These are phyloP conservation scores for Phytopythium delawarense DNA, from an alignment of 352 stramenopile genomes.

Conservation along the genomic window DNA sequence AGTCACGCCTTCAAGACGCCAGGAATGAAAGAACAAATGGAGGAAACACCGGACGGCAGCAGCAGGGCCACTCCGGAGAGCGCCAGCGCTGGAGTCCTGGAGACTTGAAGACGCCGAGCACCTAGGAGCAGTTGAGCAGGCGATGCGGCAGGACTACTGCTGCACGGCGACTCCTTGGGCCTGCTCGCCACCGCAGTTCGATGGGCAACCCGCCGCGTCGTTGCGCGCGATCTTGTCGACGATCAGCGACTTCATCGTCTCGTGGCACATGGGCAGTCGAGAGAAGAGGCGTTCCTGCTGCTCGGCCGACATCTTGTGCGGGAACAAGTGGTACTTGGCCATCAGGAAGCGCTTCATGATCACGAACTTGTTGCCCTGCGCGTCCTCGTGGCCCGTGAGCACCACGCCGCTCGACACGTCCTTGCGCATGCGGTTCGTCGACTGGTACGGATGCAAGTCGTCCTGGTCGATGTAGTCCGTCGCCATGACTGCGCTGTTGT, in stretches of 20 bases:
- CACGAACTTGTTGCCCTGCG: constrained; percentile 56
- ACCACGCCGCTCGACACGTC: constrained; percentile 71
- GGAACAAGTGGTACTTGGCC: constrained; percentile 79
- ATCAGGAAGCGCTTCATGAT: constrained; percentile 81
- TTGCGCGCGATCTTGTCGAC: constrained; percentile 21
- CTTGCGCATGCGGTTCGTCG: constrained; percentile 69
- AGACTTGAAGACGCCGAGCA: not conserved
- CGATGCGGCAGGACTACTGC: not conserved
- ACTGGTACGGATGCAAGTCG: constrained; percentile 70
- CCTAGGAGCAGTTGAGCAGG: not conserved
- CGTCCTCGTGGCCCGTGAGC: constrained; percentile 55
- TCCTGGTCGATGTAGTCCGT: constrained; percentile 80
- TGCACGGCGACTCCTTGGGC: constrained; percentile 1
- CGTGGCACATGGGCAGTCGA: constrained; percentile 51
- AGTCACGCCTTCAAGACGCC: not conserved
- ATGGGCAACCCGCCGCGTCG: not conserved
- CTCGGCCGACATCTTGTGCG: constrained; percentile 64
- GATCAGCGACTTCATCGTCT: constrained; percentile 62
- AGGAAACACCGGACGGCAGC: not conserved
- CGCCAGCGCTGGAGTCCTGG: not conserved
- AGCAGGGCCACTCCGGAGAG: not conserved
- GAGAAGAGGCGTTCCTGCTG: constrained; percentile 56
- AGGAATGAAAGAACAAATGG: constrained; percentile 3
- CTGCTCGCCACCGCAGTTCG: not conserved
- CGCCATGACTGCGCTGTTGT: constrained; percentile 59